Evolutionary conservation across 495 filamentous ascomycete genomes (phyloP).

Genomic region (Pseudotulostoma volvatum): DNA sequence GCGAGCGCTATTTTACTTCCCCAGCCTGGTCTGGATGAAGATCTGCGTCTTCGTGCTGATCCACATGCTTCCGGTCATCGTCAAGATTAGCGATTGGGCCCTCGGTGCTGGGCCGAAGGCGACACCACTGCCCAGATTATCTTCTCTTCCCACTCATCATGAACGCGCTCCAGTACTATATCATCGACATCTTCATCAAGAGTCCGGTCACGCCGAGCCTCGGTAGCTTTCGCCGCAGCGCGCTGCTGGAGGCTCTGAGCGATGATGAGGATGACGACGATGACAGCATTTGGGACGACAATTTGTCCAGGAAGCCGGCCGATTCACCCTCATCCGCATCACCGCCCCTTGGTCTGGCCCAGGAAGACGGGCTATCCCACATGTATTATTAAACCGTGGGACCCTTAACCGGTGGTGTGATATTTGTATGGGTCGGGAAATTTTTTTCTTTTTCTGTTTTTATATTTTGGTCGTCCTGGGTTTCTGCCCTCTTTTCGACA

Average conservation of each 20-base stretch:
- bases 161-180: conserved; percentile 96
- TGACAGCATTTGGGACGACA: conserved; percentile 20
- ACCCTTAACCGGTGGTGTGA: too few species aligned
- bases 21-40: conserved; percentile 90
- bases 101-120: conserved; percentile 89
- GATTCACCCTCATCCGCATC: too few species aligned
- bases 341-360: too few species aligned
- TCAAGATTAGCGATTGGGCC: conserved; percentile 87
- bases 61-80: conserved; percentile 71
- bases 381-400: too few species aligned
- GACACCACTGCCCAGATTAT: conserved; percentile 77
- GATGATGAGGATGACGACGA: conserved; percentile 16
- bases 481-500: too few species aligned
- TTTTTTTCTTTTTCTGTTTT: too few species aligned
- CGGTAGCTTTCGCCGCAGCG: conserved; percentile 18
- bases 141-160: conserved; percentile 91
- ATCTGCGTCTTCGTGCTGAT: conserved; percentile 83
- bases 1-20: conserved; percentile 86
- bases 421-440: too few species aligned
- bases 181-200: conserved; percentile 97
- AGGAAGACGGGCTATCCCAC: too few species aligned
- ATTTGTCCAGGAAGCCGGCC: too few species aligned
- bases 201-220: conserved; percentile 29
- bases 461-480: too few species aligned
- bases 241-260: conserved; percentile 20